Conservation (phyloP, 106 monocot genomes). For the Apostasia ramifera region DNA sequence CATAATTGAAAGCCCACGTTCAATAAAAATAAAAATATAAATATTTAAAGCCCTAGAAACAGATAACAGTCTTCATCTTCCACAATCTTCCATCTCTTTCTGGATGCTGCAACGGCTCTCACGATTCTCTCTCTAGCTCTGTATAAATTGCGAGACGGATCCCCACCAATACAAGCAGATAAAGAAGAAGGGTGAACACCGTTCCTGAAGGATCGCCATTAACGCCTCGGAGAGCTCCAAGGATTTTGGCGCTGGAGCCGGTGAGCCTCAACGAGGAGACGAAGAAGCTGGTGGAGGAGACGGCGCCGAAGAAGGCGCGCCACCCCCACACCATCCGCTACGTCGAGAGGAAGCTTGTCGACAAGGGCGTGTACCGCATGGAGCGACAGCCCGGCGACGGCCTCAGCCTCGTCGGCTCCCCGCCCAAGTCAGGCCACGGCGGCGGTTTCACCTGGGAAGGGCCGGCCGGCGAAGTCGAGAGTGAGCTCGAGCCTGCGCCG, state of each 20-base stretch:
- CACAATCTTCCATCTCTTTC: too few species aligned
- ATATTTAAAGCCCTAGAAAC: too few species aligned
- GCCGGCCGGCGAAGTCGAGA: slow-evolving; percentile 16
- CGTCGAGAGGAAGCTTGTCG: slow-evolving; percentile 59
- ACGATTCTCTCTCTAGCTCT: too few species aligned
- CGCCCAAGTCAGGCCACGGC: slow-evolving; percentile 67
- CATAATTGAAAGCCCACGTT: too few species aligned
- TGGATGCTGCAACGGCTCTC: too few species aligned
- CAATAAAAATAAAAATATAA: too few species aligned
- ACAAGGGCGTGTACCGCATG: slow-evolving; percentile 56
- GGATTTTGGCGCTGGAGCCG: not conserved
- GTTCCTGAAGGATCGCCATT: too few species aligned
- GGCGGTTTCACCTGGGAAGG: slow-evolving; percentile 85
- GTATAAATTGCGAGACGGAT: too few species aligned
- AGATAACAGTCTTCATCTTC: too few species aligned
- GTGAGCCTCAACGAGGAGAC: not conserved
- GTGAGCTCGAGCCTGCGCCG: slow-evolving; percentile 47
- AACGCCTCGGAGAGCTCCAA: too few species aligned
- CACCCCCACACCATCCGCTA: slow-evolving; percentile 41
- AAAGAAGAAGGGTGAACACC: too few species aligned
- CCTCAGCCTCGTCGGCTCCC: slow-evolving; percentile 12
- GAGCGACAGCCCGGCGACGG: slow-evolving; percentile 62
- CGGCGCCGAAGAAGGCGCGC: not conserved
- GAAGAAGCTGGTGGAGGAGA: not conserved
- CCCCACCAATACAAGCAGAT: too few species aligned